Percentiles rank a stretch among this genome's conserved stretches.
Conservation (phyloP, 2,329 filamentous ascomycete genomes). For the Erysiphe pisi region DNA sequence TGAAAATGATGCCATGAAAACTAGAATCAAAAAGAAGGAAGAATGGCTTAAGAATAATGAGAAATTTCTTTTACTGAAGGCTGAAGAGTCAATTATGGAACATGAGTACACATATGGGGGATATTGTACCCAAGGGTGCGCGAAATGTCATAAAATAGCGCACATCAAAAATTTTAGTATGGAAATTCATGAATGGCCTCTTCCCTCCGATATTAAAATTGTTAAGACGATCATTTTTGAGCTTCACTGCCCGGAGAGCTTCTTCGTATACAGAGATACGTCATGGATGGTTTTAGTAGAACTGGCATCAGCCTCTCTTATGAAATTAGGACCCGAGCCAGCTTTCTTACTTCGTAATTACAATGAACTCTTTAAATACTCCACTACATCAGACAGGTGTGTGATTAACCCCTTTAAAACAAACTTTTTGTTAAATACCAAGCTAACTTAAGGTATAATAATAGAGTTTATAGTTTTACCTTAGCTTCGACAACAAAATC, state of each 20-base stretch:
- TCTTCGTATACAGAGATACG: conserved; percentile 43
- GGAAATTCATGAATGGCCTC: conserved; percentile 42
- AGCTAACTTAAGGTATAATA: background rate
- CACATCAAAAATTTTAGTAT: conserved; percentile 40
- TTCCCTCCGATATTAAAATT: conserved; percentile 38
- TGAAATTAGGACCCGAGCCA: too few relatives aligned
- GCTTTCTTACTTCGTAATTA: too few relatives aligned
- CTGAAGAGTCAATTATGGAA: conserved; percentile 35
- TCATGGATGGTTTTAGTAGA: conserved; percentile 42
- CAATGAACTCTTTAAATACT: background rate
- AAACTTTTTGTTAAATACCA: too few relatives aligned
- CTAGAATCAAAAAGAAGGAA: conserved; percentile 37
- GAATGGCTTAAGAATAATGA: conserved; percentile 29
- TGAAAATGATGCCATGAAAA: conserved; percentile 37
- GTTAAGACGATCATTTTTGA: conserved; percentile 45
- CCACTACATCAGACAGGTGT: too few relatives aligned
- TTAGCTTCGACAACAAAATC: conserved; percentile 36
- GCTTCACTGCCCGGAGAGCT: conserved; percentile 40
- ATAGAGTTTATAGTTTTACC: conserved; percentile 30
- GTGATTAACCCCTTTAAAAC: background rate
- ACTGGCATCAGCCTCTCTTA: conserved; percentile 32
- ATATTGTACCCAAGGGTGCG: conserved; percentile 38
- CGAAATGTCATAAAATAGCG: conserved; percentile 39
- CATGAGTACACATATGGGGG: conserved; percentile 36
- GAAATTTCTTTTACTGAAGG: conserved; percentile 38